phyloP scores from a whole-genome alignment of 75 land plant genomes.

The Sequoia sempervirens region DNA sequence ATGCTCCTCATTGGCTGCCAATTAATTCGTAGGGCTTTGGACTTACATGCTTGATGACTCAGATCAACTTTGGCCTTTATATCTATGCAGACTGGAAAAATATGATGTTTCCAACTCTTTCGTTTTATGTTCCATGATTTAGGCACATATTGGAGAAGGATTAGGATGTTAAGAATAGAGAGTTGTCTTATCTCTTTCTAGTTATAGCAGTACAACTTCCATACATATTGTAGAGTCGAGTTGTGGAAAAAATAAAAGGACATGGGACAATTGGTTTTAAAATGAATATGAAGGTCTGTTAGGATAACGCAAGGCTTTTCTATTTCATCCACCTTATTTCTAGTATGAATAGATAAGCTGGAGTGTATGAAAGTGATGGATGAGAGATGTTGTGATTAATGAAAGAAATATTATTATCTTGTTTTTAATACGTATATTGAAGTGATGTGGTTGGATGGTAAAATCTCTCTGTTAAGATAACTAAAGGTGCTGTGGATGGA shows the following conservation, averaged over 20 bases:
- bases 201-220: neutral
- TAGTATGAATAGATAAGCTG: no score
- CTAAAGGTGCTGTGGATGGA: neutral
- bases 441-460: neutral
- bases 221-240: neutral
- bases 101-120: neutral
- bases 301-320: no score
- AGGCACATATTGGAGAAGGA: neutral
- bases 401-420: neutral
- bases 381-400: neutral
- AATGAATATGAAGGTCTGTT: neutral
- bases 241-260: neutral
- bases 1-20: neutral
- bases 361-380: neutral
- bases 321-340: no score
- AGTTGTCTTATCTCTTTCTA: neutral
- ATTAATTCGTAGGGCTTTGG: neutral
- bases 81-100: neutral
- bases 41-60: neutral
- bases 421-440: no score
- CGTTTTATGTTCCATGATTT: neutral
- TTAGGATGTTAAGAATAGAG: neutral
- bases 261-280: neutral
- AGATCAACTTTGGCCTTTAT: neutral
- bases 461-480: neutral